Base-by-base conservation (phyloP, 768 basidiomycete species). In the Termitomyces sp. region DNA sequence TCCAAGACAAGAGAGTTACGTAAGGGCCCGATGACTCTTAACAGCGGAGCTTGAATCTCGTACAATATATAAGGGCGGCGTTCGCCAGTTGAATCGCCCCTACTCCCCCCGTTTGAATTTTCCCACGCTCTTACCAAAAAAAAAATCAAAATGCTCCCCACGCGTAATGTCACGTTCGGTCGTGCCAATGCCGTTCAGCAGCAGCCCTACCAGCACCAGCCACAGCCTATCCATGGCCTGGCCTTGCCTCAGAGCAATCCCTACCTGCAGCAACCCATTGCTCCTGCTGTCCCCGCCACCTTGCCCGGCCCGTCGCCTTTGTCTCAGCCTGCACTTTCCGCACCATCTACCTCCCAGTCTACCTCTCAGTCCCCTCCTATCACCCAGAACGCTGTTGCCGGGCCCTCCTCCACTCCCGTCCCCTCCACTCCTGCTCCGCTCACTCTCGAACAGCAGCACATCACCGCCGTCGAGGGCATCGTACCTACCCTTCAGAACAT, bases 401-500 rank as follows among this genome's bases (percentile, higher is more conserved):
- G 83, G 0, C 82, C 86, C 0, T 84, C 87, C 23, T 56, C 75
- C 2, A 64, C 73, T 0, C 74, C 79, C n/a, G 75, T 83, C 3
- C 85, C 88, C 1, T 77, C 89, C 0, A 88, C 90, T 0, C 86
- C 90, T 2, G 83, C 61, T 1, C 85, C 90, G 3, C 78, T 92
- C 62, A 91, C 90, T 1, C 87, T 92, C 58, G 92, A 94, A 71
- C 92, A 94, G 60, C 92, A 94, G 65, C 91, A 96, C 69, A 96
- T 98, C 64, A 97, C 95, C 16, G 93, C 94, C 42, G 95, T 96
- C 17, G 92, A 97, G 71, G 97, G 96, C 57, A 95, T 98, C 65
- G 96, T 98, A 8, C 97, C 96, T n/a, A 98, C 95, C 2, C 81
- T 99, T 51, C 96, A 99, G 83, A 99, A 98, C 76, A 98, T 98